These are phyloP conservation scores for Globisporangium viniferum DNA, from an alignment of 352 stramenopile genomes.

Conservation along the genomic window DNA sequence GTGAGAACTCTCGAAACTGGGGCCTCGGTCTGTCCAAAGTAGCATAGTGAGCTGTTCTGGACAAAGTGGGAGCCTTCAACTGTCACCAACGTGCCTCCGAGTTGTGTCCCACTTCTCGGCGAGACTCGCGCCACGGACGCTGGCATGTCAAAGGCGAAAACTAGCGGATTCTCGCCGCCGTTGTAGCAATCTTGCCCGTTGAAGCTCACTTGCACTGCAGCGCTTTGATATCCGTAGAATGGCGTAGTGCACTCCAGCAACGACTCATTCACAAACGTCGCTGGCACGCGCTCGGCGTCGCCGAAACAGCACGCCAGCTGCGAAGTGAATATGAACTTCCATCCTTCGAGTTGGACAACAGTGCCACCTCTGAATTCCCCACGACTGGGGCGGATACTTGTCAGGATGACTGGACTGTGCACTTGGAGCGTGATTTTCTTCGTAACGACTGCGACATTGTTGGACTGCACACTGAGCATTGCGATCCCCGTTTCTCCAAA, in stretches of 20 bases:
- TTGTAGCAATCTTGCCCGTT: constrained; percentile 66
- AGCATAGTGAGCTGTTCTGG: constrained; percentile 34
- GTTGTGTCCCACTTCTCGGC: constrained; percentile 32
- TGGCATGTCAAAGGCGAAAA: constrained; percentile 42
- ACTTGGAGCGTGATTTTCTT: constrained; percentile 24
- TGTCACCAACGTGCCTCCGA: constrained; percentile 51
- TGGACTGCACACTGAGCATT: constrained; percentile 24
- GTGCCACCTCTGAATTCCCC: constrained; percentile 43
- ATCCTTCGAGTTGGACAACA: constrained; percentile 34
- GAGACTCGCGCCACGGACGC: constrained; percentile 27
- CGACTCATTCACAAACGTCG: constrained; percentile 65
- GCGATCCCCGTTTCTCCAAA: constrained; percentile 16
- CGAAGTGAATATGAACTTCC: constrained; percentile 48
- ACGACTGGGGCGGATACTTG: constrained; percentile 21
- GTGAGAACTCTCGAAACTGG: constrained; percentile 24
- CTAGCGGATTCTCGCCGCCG: constrained; percentile 16
- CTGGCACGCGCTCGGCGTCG: constrained; percentile 32
- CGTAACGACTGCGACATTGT: constrained; percentile 3
- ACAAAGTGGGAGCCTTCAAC: constrained; percentile 44
- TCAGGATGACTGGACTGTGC: constrained; percentile 27
- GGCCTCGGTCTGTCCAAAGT: constrained; percentile 26
- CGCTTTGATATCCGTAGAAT: constrained; percentile 17
- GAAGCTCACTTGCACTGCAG: constrained; percentile 39
- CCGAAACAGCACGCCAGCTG: constrained; percentile 71
- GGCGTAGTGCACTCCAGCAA: constrained; percentile 53